Evolutionary conservation across 2,329 filamentous ascomycete species (phyloP).

Genomic region (Calonectria crousiana): DNA sequence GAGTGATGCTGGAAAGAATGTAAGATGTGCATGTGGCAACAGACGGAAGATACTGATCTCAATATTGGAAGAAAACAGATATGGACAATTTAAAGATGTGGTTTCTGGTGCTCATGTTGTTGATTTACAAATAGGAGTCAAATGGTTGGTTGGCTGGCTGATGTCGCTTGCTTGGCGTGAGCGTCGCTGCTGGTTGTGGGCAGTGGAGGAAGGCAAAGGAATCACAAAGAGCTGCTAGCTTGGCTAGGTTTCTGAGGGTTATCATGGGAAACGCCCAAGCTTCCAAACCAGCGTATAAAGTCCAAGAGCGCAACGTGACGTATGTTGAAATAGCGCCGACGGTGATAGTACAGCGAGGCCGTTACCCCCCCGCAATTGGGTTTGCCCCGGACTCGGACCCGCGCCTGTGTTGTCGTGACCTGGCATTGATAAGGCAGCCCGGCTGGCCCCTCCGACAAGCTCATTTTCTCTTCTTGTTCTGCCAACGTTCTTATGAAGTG

Average conservation of each 20-base stretch:
- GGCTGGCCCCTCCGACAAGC: not conserved
- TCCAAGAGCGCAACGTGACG: not conserved
- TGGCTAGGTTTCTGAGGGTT: not conserved
- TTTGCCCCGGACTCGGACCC: conserved; percentile 25
- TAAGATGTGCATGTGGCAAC: no score
- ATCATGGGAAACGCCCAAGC: not conserved
- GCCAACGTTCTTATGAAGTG: not conserved
- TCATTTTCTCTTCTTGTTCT: not conserved
- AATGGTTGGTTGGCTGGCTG: conserved; percentile 23
- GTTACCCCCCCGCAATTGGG: conserved; percentile 25
- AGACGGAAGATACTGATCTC: not conserved
- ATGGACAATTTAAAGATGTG: not conserved
- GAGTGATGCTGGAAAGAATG: not conserved
- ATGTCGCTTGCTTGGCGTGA: not conserved
- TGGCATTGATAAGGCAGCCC: conserved; percentile 36
- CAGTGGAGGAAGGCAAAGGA: not conserved
- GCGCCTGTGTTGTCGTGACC: conserved; percentile 27
- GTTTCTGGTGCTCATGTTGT: not conserved
- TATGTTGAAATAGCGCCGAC: not conserved
- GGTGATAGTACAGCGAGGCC: not conserved
- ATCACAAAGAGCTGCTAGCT: not conserved
- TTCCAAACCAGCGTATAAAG: not conserved
- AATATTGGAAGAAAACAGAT: not conserved
- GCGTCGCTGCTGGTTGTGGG: not conserved
- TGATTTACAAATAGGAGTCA: conserved; percentile 28